Base-by-base conservation (phyloP, 306 rosid genomes). In the Gleditsia sinensis region DNA sequence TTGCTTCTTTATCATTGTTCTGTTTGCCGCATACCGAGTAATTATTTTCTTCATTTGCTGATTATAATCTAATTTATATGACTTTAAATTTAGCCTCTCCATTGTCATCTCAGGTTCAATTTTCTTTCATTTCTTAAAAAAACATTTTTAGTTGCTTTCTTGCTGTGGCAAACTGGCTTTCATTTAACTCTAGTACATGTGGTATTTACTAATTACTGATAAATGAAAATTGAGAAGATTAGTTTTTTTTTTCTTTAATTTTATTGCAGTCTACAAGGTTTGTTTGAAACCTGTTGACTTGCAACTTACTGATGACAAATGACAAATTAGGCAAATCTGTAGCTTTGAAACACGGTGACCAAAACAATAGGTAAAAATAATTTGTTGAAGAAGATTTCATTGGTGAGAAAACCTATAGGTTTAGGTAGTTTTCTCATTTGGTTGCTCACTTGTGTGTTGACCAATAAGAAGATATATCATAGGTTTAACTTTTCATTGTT, bases 1-100 rank as follows among this genome's bases (percentile, higher is more conserved):
- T 40, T 78, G 68, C 76, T 80, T 81, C 78, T 66, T n/a, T 16
- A 6, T 59, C 70, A 9, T 70, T 14, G 25, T 37, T 36, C 17
- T 61, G 17, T 61, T 61, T 36, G 30, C 16, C 13, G 27, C 59
- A 9, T 43, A 40, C 27, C 9, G 40, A 80, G 89, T 83, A 63
- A 70, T 83, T 75, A 32, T 32, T 17, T 59, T 67, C 27, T 72
- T 24, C 39, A 49, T 48, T 21, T 37, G 34, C 30, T 27, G 21
- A 23, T 40, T 28, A 13, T 62, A 19, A 39, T 39, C 11, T 30
- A n/a, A 64, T 76, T 4, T 2, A 20, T 36, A 36, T 65, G 73
- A 5, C 32, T 76, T 63, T 53, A 33, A 69, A 43, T 19, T 36
- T 61, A 33, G 4, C 40, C 57, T 75, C 27, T 21, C 17, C 3